Evolutionary conservation across 2,329 filamentous ascomycete species (phyloP).

Genomic region (Pseudogymnoascus verrucosus): DNA sequence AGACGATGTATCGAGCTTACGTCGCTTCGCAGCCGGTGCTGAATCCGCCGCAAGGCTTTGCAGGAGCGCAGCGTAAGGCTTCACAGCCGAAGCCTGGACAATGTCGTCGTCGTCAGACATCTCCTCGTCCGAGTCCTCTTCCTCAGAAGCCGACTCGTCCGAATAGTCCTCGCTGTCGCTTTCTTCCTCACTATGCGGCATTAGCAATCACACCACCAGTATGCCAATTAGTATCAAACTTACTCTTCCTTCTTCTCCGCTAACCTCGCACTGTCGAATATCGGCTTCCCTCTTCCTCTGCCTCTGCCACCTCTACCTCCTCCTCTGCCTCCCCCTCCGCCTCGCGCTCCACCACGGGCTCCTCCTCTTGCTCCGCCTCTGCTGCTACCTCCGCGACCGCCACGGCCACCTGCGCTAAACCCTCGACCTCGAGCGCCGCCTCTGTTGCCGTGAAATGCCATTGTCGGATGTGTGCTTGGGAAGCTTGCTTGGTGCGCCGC

Average conservation of each 20-base stretch:
- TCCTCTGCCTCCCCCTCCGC: conserved; percentile 24
- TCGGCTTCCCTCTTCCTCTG: conserved; percentile 29
- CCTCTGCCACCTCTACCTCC: conserved; percentile 23
- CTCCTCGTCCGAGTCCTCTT: conserved; percentile 36
- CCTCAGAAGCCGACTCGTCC: conserved; percentile 32
- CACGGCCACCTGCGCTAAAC: conserved; percentile 18
- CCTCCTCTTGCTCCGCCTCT: conserved; percentile 20
- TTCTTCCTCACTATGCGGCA: conserved; percentile 19
- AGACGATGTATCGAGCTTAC: conserved; percentile 41
- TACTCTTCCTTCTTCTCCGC: conserved; percentile 37
- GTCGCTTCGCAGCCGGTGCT: conserved; percentile 44
- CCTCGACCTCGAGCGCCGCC: conserved; percentile 19
- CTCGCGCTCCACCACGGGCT: conserved; percentile 26
- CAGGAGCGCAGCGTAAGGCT: conserved; percentile 50
- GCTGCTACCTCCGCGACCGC: conserved; percentile 20
- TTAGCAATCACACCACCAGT: conserved; percentile 8
- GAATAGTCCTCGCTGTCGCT: conserved; percentile 27
- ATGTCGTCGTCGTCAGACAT: conserved; percentile 37
- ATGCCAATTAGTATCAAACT: neutral
- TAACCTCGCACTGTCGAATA: conserved; percentile 40
- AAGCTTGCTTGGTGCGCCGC: conserved; percentile 3
- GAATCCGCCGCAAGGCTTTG: conserved; percentile 45
- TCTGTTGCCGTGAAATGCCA: conserved; percentile 19
- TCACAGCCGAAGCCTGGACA: conserved; percentile 29
- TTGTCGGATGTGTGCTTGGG: conserved; percentile 3